Evolutionary conservation across 257 asterid genomes (phyloP).

Genomic region (Solanum sitiens): DNA sequence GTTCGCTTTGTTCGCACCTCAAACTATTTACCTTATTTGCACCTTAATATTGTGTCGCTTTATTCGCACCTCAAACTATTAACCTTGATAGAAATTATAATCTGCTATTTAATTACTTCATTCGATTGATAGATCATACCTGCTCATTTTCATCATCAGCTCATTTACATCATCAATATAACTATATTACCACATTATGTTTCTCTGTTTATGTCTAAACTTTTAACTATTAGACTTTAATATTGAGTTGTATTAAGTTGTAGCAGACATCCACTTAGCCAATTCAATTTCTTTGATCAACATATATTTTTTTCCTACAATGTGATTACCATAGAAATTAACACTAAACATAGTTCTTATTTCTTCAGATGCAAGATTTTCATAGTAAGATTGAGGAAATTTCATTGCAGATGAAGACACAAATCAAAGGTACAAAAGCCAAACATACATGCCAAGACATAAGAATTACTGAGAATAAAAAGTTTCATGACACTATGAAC

Average conservation of each 20-base stretch:
- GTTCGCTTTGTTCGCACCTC: background rate
- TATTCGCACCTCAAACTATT: background rate
- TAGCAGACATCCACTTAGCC: background rate
- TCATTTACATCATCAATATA: background rate
- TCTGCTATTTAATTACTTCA: background rate
- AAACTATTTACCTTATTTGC: no score
- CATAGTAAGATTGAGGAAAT: background rate
- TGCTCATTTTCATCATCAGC: background rate
- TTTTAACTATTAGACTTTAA: background rate
- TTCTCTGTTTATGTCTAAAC: background rate
- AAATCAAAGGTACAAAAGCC: slow-evolving; percentile 2
- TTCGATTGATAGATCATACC: background rate
- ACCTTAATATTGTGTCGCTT: background rate
- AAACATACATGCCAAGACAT: background rate
- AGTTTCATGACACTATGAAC: background rate
- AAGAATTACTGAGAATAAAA: background rate
- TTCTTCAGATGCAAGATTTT: background rate
- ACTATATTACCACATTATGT: background rate
- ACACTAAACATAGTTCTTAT: background rate
- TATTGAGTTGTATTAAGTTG: background rate
- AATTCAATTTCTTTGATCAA: background rate
- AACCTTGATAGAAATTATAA: background rate
- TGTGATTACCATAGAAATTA: background rate
- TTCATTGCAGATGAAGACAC: slow-evolving; percentile 17
- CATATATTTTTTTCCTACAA: background rate